Conservation (phyloP, 2,329 filamentous ascomycete species). For the Colletotrichum tropicicola region DNA sequence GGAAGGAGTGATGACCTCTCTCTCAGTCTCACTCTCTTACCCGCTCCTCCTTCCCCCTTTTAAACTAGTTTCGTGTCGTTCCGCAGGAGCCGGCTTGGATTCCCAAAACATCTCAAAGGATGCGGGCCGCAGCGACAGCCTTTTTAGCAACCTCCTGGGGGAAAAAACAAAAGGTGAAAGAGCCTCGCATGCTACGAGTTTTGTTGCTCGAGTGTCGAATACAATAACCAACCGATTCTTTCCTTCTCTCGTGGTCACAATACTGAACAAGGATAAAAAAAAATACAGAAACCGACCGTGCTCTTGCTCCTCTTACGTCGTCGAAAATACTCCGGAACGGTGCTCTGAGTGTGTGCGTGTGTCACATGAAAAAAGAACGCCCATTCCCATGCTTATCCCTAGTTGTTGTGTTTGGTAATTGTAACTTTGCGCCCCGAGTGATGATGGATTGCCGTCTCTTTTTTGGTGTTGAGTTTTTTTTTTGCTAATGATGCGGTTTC, state of each 20-base stretch:
- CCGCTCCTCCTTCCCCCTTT: background rate
- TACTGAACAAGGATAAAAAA: background rate
- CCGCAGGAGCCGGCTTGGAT: background rate
- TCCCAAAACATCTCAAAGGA: background rate
- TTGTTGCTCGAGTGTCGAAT: background rate
- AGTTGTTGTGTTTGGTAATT: background rate
- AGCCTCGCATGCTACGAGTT: background rate
- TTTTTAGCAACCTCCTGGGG: background rate
- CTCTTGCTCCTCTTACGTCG: background rate
- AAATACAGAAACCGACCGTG: constrained; percentile 1
- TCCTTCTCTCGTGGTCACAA: constrained; percentile 22
- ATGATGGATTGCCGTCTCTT: background rate
- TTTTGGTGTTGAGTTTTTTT: background rate
- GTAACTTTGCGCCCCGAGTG: background rate
- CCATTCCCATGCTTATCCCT: constrained; percentile 28
- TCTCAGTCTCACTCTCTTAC: background rate
- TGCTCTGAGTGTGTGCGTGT: constrained; percentile 9
- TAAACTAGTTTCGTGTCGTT: constrained; percentile 6
- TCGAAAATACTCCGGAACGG: background rate
- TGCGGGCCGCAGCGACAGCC: background rate
- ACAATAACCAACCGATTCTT: background rate
- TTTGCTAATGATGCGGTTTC: background rate
- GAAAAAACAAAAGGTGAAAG: background rate
- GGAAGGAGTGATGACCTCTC: background rate
- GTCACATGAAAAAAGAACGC: constrained; percentile 21